Percentiles rank a stretch among this genome's conserved stretches.
phyloP scores from a whole-genome alignment of 2,329 filamentous ascomycete species.

The Fusarium begoniae region DNA sequence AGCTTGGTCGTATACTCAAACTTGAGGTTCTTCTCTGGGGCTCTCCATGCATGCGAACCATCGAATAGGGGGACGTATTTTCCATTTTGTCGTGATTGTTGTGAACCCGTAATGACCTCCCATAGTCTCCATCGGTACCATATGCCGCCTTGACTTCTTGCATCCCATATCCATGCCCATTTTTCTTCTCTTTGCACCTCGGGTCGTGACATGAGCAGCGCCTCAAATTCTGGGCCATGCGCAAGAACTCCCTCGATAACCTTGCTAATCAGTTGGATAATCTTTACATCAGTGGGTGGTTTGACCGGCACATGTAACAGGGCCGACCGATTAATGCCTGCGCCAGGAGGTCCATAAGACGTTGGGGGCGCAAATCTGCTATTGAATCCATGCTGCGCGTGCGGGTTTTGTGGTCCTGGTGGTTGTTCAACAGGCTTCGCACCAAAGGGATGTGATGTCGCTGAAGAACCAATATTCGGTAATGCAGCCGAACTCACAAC shows the following conservation, averaged over 20 bases:
- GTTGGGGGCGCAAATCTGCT: conserved; percentile 80
- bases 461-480: conserved; percentile 47
- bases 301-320: conserved; percentile 76
- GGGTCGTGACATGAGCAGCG: conserved; percentile 85
- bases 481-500: conserved; percentile 57
- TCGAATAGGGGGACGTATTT: conserved; percentile 77
- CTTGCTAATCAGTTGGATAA: conserved; percentile 86
- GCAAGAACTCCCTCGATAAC: conserved; percentile 82
- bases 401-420: conserved; percentile 47
- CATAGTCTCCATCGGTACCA: conserved; percentile 96
- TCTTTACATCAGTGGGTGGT: conserved; percentile 79
- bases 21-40: conserved; percentile 75
- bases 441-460: conserved; percentile 76
- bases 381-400: conserved; percentile 56
- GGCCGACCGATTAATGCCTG: conserved; percentile 55
- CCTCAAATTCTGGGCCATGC: conserved; percentile 89
- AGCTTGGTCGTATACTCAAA: conserved; percentile 84
- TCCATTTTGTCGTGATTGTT: conserved; percentile 55
- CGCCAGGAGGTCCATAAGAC: conserved; percentile 64
- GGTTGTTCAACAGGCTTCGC: conserved; percentile 70
- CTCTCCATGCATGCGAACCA: conserved; percentile 78
- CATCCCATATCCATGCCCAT: conserved; percentile 95
- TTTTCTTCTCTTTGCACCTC: conserved; percentile 87
- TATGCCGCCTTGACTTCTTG: conserved; percentile 78
- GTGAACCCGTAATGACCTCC: conserved; percentile 79